Base-by-base conservation (phyloP, 176 grass and related monocot species). In the Musa schizocarpa region DNA sequence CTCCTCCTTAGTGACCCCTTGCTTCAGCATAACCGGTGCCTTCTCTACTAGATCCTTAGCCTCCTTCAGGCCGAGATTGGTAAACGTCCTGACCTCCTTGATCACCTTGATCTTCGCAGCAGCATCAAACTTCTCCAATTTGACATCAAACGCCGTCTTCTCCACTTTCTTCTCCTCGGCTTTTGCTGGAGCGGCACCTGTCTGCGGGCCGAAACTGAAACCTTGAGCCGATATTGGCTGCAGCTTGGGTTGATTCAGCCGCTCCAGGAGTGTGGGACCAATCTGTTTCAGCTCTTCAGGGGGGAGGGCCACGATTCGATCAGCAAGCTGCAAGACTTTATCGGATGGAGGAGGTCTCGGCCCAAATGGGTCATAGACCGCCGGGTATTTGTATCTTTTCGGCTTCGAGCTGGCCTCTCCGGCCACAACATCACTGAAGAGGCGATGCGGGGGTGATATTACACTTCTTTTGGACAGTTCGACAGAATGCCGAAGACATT, bases 31-130 rank as follows among this genome's bases (percentile, higher is more conserved):
- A 43, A 93, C 88, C 0, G 95, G 95, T 20, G 78, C 84, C 80
- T 98, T 98, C 80, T 98, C 95, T 52, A 93, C 95, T 13, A 98
- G 63, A 24, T 98, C 95, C 77, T 98, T 98, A 0, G 95, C 95
- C 52, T 98, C 95, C 65, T 93, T 98, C 82, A 98, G 53, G 13
- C 95, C 95, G 51, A 98, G 77, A 89, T 80, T 87, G 0, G 95
- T 98, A 63, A 98, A 93, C 43, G 88, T 85, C 69, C 95, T 85
- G 76, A 98, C 89, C 86, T 98, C 95, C 80, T 98, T 98, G 61
- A 98, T 98, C 68, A 98, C 92, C 86, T 98, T 98, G 66, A 98
- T 98, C 79, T 98, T 98, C 2, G 90, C 80, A 73, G 90, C 86
- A 69, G 95, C 75, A 11, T 98, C 95, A 23, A 93, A 98, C 70